These are phyloP conservation scores for Neurospora sp. DNA, from an alignment of 495 filamentous ascomycete genomes.

Conservation along the genomic window DNA sequence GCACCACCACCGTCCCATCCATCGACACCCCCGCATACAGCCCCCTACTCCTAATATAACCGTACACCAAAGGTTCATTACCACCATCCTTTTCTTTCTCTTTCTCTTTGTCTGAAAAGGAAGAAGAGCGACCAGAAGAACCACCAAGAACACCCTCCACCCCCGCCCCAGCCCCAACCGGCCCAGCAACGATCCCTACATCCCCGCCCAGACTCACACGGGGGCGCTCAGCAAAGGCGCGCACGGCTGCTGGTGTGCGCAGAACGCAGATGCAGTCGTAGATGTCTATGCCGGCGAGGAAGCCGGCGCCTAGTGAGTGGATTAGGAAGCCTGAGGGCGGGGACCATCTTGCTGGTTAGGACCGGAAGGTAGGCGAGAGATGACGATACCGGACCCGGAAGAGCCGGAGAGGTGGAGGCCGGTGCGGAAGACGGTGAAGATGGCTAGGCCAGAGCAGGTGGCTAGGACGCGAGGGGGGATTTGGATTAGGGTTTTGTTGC, in stretches of 20 bases:
- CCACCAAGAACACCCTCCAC: constrained; percentile 14
- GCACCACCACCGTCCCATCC: constrained; percentile 67
- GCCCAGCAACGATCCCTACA: constrained; percentile 62
- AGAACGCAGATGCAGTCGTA: constrained; percentile 80
- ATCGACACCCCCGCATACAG: constrained; percentile 67
- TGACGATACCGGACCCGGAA: constrained; percentile 61
- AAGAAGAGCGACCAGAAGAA: neutral
- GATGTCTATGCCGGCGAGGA: constrained; percentile 72
- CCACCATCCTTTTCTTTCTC: constrained; percentile 7
- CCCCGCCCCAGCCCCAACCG: constrained; percentile 59
- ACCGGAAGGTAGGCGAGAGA: constrained; percentile 46
- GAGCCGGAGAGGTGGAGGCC: constrained; percentile 75
- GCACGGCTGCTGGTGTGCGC: constrained; percentile 60
- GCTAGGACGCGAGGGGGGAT: constrained; percentile 62
- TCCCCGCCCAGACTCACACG: constrained; percentile 68
- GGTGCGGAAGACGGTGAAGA: constrained; percentile 78
- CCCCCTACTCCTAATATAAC: constrained; percentile 69
- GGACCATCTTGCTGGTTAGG: constrained; percentile 42
- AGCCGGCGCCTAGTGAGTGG: constrained; percentile 64
- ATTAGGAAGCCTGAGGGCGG: constrained; percentile 71
- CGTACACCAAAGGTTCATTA: constrained; percentile 50
- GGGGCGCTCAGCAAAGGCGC: constrained; percentile 54
- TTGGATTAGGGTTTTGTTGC: constrained; percentile 43
- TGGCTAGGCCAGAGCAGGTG: constrained; percentile 64
- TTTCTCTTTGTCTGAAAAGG: neutral